Percentiles rank a stretch among this genome's conserved stretches.
phyloP scores from a whole-genome alignment of 345 rosid species.

The Boechera stricta region DNA sequence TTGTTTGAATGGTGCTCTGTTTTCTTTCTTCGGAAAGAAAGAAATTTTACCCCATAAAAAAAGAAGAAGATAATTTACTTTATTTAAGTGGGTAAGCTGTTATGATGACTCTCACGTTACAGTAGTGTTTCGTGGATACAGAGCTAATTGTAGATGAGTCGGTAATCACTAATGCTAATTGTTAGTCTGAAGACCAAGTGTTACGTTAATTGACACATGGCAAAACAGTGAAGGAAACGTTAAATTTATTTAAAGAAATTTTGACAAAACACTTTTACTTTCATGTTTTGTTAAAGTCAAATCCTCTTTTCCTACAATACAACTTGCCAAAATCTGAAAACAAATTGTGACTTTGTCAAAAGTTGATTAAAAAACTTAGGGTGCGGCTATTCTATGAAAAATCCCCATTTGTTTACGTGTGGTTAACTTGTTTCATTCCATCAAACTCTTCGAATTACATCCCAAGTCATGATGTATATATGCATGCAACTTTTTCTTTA shows the following conservation, averaged over 20 bases:
- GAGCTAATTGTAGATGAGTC: neutral
- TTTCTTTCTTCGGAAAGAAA: neutral
- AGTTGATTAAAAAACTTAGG: too few species aligned
- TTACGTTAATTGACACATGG: neutral
- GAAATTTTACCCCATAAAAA: neutral
- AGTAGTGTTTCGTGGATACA: neutral
- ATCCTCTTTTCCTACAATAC: too few species aligned
- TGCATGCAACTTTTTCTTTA: neutral
- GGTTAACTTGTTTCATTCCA: neutral
- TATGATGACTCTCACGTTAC: neutral
- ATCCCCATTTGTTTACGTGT: too few species aligned
- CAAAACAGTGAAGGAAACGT: neutral
- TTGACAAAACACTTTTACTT: too few species aligned
- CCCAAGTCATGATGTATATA: neutral
- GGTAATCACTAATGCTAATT: neutral
- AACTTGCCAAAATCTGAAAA: too few species aligned
- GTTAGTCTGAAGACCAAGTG: neutral
- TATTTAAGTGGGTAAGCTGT: slow-evolving; percentile 1
- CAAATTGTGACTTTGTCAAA: too few species aligned
- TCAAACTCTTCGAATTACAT: neutral
- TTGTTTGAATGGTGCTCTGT: neutral
- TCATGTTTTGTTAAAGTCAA: too few species aligned
- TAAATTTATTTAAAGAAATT: neutral
- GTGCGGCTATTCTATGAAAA: too few species aligned
- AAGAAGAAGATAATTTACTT: neutral